A percentile compares a stretch with the other conserved stretches of the same genome.
phyloP scores from a whole-genome alignment of 768 basidiomycete species.

The Sistotremastrum niveocremeum region DNA sequence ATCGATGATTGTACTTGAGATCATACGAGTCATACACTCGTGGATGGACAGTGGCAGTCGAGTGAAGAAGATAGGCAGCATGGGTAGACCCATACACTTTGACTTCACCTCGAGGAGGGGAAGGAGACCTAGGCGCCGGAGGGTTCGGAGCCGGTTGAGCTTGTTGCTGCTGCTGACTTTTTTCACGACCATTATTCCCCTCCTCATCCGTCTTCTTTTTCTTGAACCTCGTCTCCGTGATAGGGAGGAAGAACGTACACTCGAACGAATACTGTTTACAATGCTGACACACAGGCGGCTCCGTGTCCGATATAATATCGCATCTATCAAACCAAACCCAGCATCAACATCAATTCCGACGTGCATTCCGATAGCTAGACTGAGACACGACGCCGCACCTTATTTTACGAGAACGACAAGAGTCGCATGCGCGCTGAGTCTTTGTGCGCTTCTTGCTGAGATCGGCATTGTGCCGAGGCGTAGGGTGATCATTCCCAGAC shows the following conservation, averaged over 20 bases:
- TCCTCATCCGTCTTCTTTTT: slow-evolving; percentile 83
- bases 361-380: slow-evolving; percentile 1
- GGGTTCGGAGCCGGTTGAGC: slow-evolving; percentile 17
- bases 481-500: slow-evolving; percentile 31
- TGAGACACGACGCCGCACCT: slow-evolving; percentile 26
- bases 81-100: slow-evolving; percentile 66
- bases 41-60: slow-evolving; percentile 73
- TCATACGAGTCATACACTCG: slow-evolving; percentile 82
- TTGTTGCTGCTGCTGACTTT: slow-evolving; percentile 2
- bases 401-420: slow-evolving; percentile 83
- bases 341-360: slow-evolving; percentile 2
- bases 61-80: slow-evolving; percentile 77
- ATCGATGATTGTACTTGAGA: slow-evolving; percentile 74
- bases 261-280: slow-evolving; percentile 91
- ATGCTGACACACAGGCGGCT: slow-evolving; percentile 79
- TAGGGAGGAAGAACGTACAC: slow-evolving; percentile 96
- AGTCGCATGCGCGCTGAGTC: slow-evolving; percentile 86
- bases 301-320: slow-evolving; percentile 68
- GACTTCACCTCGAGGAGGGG: slow-evolving; percentile 37
- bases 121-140: slow-evolving; percentile 33
- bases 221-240: slow-evolving; percentile 97
- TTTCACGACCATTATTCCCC: slow-evolving; percentile 25
- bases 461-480: slow-evolving; percentile 27
- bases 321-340: slow-evolving; percentile 32
- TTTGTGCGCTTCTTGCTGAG: slow-evolving; percentile 74